A percentile compares a stretch with the other conserved stretches of the same genome.
phyloP scores from a whole-genome alignment of 2,329 filamentous ascomycete species.

The Coniochaeta sp. region DNA sequence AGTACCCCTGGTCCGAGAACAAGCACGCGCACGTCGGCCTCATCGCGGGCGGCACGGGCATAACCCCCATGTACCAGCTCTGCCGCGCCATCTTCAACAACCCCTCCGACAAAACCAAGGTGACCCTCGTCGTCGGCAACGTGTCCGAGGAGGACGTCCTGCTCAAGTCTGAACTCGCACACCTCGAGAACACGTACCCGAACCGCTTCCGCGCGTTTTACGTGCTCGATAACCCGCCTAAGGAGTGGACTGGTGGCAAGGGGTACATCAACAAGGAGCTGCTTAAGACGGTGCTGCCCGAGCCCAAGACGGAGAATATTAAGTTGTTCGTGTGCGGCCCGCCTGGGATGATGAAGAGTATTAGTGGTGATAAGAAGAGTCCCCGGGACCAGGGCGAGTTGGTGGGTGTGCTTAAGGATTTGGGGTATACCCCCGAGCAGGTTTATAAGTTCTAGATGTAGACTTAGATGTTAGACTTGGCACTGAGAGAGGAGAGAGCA shows the following conservation, averaged over 20 bases:
- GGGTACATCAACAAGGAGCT: constrained; percentile 87
- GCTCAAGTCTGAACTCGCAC: constrained; percentile 73
- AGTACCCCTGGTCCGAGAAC: constrained; percentile 84
- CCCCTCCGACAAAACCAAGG: constrained; percentile 94
- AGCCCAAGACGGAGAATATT: constrained; percentile 85
- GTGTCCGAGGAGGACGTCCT: constrained; percentile 85
- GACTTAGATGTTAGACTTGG: no score
- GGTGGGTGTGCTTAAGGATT: constrained; percentile 63
- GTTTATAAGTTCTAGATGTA: constrained; percentile 79
- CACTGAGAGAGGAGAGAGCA: no score
- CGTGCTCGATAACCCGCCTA: constrained; percentile 76
- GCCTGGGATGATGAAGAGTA: constrained; percentile 85
- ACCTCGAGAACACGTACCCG: constrained; percentile 92
- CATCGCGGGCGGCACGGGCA: constrained; percentile 91
- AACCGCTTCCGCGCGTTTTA: constrained; percentile 95
- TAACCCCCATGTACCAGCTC: constrained; percentile 98
- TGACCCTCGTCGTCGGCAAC: constrained; percentile 92
- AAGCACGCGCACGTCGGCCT: constrained; percentile 87
- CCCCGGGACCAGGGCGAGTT: constrained; percentile 94
- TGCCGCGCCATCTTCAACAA: constrained; percentile 89
- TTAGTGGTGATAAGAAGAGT: constrained; percentile 84
- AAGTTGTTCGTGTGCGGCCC: constrained; percentile 97
- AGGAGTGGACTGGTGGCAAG: constrained; percentile 68
- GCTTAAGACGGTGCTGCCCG: constrained; percentile 88
- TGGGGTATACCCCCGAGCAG: constrained; percentile 55